Evolutionary conservation across 208 protist species (phyloP).

Genomic region (Naegleria lovaniensis): DNA sequence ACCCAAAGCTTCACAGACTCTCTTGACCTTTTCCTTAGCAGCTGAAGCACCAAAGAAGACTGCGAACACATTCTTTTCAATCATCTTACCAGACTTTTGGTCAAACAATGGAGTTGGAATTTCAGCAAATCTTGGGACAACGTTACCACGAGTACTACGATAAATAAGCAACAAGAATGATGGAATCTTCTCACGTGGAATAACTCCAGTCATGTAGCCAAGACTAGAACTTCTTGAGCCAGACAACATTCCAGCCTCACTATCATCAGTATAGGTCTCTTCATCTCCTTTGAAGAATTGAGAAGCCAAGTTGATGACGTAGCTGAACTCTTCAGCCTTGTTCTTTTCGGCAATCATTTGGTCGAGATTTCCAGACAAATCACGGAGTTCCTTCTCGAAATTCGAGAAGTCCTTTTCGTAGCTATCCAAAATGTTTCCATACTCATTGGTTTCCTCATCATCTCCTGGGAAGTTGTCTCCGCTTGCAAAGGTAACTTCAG

Average conservation of each 20-base stretch:
- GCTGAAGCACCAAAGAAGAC: conserved; percentile 91
- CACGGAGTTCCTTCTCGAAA: conserved; percentile 72
- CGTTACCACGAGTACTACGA: conserved; percentile 90
- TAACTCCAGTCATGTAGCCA: conserved; percentile 84
- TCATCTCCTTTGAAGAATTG: conserved; percentile 54
- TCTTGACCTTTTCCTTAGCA: conserved; percentile 75
- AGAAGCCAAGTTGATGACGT: conserved; percentile 52
- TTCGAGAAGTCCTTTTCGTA: background rate
- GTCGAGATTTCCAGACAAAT: conserved; percentile 72
- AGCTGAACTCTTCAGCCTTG: conserved; percentile 56
- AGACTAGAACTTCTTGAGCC: conserved; percentile 35
- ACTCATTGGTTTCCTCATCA: background rate
- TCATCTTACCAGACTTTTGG: conserved; percentile 50
- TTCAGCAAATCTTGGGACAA: conserved; percentile 72
- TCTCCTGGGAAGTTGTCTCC: background rate
- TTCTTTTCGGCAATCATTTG: conserved; percentile 53
- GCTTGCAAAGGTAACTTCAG: background rate
- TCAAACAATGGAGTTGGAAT: conserved; percentile 83
- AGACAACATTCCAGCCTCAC: background rate
- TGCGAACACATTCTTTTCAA: conserved; percentile 89
- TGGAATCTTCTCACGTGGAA: conserved; percentile 70
- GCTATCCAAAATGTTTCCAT: background rate
- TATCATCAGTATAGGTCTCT: background rate
- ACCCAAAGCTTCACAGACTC: conserved; percentile 90
- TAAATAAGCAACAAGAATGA: conserved; percentile 87